Conservation (phyloP, 1,284 basidiomycete genomes). For the Rhodotorula sp. region DNA sequence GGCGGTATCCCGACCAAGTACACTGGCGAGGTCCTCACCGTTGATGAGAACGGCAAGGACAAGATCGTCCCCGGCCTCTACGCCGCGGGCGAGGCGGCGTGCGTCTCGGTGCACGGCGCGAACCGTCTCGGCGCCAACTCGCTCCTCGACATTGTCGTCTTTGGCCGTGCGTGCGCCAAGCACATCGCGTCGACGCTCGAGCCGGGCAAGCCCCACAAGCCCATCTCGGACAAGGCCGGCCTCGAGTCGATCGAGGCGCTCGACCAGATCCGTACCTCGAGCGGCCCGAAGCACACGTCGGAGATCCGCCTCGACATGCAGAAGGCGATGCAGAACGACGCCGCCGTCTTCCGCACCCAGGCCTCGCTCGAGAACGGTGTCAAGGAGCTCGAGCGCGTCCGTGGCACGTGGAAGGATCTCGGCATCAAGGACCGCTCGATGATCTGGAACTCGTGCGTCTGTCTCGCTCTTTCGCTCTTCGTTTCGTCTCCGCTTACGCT, state of each 20-base stretch:
- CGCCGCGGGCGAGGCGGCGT: constrained; percentile 98
- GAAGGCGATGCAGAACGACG: constrained; percentile 78
- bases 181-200: constrained; percentile 92
- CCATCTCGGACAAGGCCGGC: constrained; percentile 84
- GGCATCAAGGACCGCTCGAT: constrained; percentile 96
- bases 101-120: constrained; percentile 98
- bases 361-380: constrained; percentile 89
- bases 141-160: constrained; percentile 97
- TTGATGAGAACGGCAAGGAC: constrained; percentile 85
- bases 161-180: constrained; percentile 96
- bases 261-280: constrained; percentile 80
- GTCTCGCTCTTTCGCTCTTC: background rate
- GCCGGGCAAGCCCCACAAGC: constrained; percentile 89
- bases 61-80: constrained; percentile 95
- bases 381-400: constrained; percentile 78
- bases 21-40: constrained; percentile 93
- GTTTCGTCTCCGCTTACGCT: background rate
- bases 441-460: constrained; percentile 94
- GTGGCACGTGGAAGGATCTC: constrained; percentile 83
- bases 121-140: constrained; percentile 99
- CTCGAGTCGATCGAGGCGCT: constrained; percentile 82
- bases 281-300: constrained; percentile 82
- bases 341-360: constrained; percentile 72
- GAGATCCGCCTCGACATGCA: constrained; percentile 95
- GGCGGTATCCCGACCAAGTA: constrained; percentile 99